phyloP scores from a whole-genome alignment of 805 yeast genomes.

The Kuraishia piskuri region DNA sequence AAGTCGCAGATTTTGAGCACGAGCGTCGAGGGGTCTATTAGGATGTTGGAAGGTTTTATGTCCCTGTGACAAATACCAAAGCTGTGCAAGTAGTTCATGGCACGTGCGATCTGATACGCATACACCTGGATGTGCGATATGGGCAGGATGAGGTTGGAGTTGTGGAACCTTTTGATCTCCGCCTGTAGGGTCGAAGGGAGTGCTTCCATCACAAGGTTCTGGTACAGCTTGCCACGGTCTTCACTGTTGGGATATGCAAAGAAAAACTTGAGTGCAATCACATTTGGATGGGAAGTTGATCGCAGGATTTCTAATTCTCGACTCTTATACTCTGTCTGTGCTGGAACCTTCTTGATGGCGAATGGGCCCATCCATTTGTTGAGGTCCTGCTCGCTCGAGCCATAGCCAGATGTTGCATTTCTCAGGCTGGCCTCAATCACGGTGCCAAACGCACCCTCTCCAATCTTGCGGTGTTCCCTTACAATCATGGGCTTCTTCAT shows the following conservation, averaged over 20 bases:
- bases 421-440: conserved; percentile 62
- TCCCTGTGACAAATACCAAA: conserved; percentile 79
- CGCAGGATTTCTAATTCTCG: conserved; percentile 73
- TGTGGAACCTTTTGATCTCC: conserved; percentile 64
- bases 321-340: conserved; percentile 79
- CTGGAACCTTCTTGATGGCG: conserved; percentile 80
- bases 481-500: conserved; percentile 53
- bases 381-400: background rate
- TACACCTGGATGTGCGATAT: conserved; percentile 69
- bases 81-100: conserved; percentile 76
- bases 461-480: conserved; percentile 64
- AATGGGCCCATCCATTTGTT: conserved; percentile 65
- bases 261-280: conserved; percentile 59
- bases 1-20: conserved; percentile 74
- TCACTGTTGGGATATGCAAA: conserved; percentile 58
- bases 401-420: conserved; percentile 11
- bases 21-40: conserved; percentile 64
- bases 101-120: conserved; percentile 73
- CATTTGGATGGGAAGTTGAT: conserved; percentile 72
- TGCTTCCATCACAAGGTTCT: conserved; percentile 82
- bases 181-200: conserved; percentile 72
- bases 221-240: conserved; percentile 57
- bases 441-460: conserved; percentile 84
- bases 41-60: conserved; percentile 74
- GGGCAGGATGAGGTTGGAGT: conserved; percentile 53